Base-by-base conservation (phyloP, 1,284 basidiomycete genomes). In the Athelia psychrophila region DNA sequence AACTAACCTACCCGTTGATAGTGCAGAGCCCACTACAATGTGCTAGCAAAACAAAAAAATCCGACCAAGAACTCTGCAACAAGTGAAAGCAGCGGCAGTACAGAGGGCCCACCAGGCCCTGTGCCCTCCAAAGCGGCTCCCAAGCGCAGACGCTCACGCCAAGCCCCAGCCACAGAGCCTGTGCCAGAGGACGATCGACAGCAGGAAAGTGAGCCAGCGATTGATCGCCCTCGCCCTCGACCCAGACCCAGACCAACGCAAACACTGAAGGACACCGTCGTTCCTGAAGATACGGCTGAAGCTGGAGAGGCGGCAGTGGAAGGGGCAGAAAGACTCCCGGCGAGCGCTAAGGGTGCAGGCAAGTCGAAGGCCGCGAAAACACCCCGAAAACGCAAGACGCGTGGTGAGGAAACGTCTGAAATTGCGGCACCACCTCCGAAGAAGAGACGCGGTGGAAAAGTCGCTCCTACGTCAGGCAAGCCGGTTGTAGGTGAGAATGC, bases 21-120 rank as follows among this genome's bases (percentile, higher is more conserved):
- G 82, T 84, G 81, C 61, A 78, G 81, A 32, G 57, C 64, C 45
- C 77, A 79, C 6, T 75, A 78, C 52, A 63, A 54, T 12, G 44
- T 52, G 6, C 27, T 30, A 5, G 27, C 27, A 30, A 30, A 30
- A 30, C 27, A 30, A 30, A 30, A 30, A 13, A 30, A 30, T 30
- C 27, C 27, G 6, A 30, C 27, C 27, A 30, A 30, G 27, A 13
- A 32, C 44, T 70, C 9, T 62, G 62, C 22, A 44, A 18, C 19
- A 6, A 30, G n/a, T 20, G 24, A 23, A 27, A 27, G 20, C 9
- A 46, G 44, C 16, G 24, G 25, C n/a, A n/a, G 16, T 16, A 42
- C 18, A 42, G 22, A 42, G n/a, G n/a, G 6, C n/a, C 6, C 38
- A 30, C 27, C 27, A 13, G 6, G 13, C 5, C 27, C 27, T 30